phyloP scores from a whole-genome alignment of 2,329 filamentous ascomycete genomes.

The Bipolaris zeicola region DNA sequence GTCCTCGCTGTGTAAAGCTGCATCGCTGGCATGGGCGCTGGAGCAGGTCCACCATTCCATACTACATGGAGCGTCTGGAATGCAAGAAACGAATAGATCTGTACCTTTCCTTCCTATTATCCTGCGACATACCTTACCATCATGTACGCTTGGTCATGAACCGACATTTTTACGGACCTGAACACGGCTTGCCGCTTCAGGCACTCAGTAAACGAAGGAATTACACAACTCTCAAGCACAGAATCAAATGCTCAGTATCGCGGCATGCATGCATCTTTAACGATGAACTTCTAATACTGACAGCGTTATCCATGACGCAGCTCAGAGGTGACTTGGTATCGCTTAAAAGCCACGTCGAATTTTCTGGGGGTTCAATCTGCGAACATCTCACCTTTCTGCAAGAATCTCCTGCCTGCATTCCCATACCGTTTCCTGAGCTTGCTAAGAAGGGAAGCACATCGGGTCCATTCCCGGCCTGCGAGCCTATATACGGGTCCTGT shows the following conservation, averaged over 20 bases:
- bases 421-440: constrained; percentile 22
- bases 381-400: constrained; percentile 11
- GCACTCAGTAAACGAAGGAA: constrained; percentile 9
- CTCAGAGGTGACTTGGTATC: constrained; percentile 10
- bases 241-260: constrained; percentile 5
- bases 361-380: constrained; percentile 9
- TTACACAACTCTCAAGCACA: background rate
- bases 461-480: constrained; percentile 14
- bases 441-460: constrained; percentile 11
- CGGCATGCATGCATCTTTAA: constrained; percentile 23
- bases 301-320: constrained; percentile 17
- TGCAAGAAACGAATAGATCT: constrained; percentile 8
- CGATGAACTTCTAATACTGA: constrained; percentile 23
- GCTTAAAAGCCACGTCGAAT: constrained; percentile 18
- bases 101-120: background rate
- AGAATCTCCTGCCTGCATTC: constrained; percentile 1
- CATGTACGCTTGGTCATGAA: constrained; percentile 29
- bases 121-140: constrained; percentile 16
- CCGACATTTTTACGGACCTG: constrained; percentile 23
- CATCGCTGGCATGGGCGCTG: constrained; percentile 26
- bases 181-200: constrained; percentile 18
- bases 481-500: constrained; percentile 25
- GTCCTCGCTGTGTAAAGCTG: constrained; percentile 25
- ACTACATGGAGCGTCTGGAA: constrained; percentile 3
- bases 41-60: constrained; percentile 9